These are phyloP conservation scores for Papiliotrema flavescens DNA, from an alignment of 1,284 basidiomycete species.

Conservation along the genomic window DNA sequence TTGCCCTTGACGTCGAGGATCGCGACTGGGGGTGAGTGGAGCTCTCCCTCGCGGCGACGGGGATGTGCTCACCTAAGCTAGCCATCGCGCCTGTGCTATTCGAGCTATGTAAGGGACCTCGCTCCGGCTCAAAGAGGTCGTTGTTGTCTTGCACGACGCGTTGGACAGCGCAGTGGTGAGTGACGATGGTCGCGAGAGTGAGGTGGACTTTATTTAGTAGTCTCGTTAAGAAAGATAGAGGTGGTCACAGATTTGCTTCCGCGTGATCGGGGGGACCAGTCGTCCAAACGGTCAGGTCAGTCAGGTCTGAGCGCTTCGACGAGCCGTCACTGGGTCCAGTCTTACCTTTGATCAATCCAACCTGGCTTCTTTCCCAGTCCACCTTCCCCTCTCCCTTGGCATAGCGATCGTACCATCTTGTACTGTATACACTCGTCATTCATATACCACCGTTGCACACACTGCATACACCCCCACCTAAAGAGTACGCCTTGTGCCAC, in stretches of 20 bases:
- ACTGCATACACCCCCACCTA: background rate
- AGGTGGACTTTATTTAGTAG: too few species aligned
- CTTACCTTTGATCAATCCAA: too few species aligned
- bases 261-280: background rate
- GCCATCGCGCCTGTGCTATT: slow-evolving; percentile 23
- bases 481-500: too few species aligned
- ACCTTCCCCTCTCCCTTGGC: background rate
- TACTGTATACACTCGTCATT: background rate
- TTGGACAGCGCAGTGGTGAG: too few species aligned
- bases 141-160: too few species aligned
- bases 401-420: background rate
- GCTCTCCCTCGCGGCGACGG: background rate
- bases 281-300: background rate
- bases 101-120: too few species aligned
- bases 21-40: slow-evolving; percentile 57
- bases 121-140: too few species aligned
- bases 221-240: too few species aligned
- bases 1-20: slow-evolving; percentile 97
- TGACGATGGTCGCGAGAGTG: too few species aligned
- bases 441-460: background rate
- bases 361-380: background rate
- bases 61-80: slow-evolving; percentile 26
- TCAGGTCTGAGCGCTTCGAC: too few species aligned
- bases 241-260: background rate
- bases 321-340: too few species aligned